Conservation (phyloP, 2,329 filamentous ascomycete genomes). For the Pseudodiploospora longispora region DNA sequence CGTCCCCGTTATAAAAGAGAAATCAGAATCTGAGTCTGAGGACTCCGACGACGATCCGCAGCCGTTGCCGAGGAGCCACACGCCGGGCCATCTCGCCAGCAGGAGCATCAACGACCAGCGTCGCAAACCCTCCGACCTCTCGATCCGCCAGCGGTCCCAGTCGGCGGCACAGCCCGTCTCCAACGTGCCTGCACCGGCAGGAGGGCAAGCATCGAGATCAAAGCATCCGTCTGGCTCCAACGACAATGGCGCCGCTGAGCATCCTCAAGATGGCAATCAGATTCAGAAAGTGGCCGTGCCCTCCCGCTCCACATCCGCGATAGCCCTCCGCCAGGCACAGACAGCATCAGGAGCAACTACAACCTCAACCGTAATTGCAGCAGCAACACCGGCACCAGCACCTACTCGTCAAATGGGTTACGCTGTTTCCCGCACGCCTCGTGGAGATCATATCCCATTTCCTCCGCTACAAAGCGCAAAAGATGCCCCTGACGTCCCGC, state of each 20-base stretch:
- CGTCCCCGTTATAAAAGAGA: constrained; percentile 16
- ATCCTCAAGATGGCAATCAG: constrained; percentile 18
- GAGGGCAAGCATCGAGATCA: background rate
- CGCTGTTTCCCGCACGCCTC: constrained; percentile 19
- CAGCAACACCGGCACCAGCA: constrained; percentile 7
- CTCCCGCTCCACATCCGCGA: constrained; percentile 47
- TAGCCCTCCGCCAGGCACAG: constrained; percentile 25
- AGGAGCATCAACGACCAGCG: constrained; percentile 45
- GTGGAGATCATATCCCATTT: constrained; percentile 39
- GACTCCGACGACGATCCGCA: constrained; percentile 24
- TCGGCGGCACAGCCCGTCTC: constrained; percentile 33
- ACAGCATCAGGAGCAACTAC: constrained; percentile 10
- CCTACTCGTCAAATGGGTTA: constrained; percentile 10
- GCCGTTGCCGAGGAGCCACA: constrained; percentile 48
- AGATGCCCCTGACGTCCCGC: constrained; percentile 50
- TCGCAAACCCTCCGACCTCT: constrained; percentile 42
- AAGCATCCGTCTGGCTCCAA: constrained; percentile 17
- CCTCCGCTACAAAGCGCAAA: constrained; percentile 50
- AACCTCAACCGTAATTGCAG: constrained; percentile 7
- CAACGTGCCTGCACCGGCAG: constrained; percentile 3
- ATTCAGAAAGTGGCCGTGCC: constrained; percentile 31
- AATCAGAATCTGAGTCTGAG: constrained; percentile 22
- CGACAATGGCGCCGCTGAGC: constrained; percentile 15
- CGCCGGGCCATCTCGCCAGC: constrained; percentile 51
- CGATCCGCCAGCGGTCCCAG: constrained; percentile 47